Percentiles rank a stretch among this genome's conserved stretches.
Evolutionary conservation across 768 basidiomycete genomes (phyloP).

Genomic region (Mycena leptocephala): DNA sequence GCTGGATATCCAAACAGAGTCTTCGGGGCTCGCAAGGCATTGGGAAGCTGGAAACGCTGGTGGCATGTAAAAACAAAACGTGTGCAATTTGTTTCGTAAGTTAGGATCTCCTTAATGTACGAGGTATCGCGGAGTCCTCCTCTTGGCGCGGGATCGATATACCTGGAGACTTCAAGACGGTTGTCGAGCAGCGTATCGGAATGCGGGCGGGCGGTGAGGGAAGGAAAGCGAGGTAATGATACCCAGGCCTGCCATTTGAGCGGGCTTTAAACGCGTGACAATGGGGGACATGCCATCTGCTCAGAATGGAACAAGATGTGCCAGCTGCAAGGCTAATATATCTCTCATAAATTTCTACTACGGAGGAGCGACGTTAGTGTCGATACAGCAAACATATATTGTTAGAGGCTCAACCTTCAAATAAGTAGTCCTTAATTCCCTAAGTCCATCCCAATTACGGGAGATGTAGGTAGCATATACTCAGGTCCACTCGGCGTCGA

Average conservation of each 20-base stretch:
- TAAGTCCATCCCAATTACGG: neutral
- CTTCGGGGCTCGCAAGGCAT: neutral
- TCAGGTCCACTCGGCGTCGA: neutral
- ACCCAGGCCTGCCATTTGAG: too few species aligned
- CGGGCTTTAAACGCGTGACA: neutral
- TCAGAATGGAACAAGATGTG: slow-evolving; percentile 1
- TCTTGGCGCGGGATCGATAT: too few species aligned
- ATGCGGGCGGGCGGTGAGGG: neutral
- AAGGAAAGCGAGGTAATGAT: neutral
- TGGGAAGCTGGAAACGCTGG: neutral
- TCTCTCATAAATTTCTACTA: too few species aligned
- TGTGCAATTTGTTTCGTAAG: neutral
- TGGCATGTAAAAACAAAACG: neutral
- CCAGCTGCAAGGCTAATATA: too few species aligned
- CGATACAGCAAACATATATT: neutral
- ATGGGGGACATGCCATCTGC: neutral
- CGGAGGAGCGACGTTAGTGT: too few species aligned
- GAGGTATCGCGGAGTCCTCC: too few species aligned
- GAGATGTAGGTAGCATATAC: neutral
- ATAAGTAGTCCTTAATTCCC: neutral
- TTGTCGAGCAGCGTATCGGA: neutral
- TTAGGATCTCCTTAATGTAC: too few species aligned
- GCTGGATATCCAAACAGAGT: too few species aligned
- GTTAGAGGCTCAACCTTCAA: neutral
- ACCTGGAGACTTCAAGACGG: neutral